Evolutionary conservation across 169 alveolate genomes (phyloP).

Genomic region (Eimeria acervulina): DNA sequence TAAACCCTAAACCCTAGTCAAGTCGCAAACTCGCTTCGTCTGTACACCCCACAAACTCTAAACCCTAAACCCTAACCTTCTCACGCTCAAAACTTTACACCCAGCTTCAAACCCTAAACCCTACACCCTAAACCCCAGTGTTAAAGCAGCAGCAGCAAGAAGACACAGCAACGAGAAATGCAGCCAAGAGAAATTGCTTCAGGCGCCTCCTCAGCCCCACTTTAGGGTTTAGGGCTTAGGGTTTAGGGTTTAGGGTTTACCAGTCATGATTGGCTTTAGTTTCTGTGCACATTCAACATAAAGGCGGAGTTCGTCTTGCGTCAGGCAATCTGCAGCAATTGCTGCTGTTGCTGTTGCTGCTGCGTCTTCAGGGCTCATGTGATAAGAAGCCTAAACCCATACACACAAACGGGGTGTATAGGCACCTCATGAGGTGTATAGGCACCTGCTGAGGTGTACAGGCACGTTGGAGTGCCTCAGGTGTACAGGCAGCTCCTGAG

Average conservation of each 20-base stretch:
- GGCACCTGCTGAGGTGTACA: no score
- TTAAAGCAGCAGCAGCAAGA: no score
- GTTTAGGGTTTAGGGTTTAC: constrained; percentile 55
- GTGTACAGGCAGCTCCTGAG: no score
- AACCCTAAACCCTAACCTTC: no score
- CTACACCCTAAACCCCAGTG: not conserved
- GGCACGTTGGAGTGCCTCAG: no score
- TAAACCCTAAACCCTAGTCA: not conserved
- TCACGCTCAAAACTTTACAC: no score
- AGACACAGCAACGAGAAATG: not conserved
- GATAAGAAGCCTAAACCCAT: constrained; percentile 69
- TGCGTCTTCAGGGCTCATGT: constrained; percentile 29
- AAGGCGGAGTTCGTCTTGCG: constrained; percentile 74
- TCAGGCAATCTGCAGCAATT: constrained; percentile 9
- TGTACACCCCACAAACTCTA: no score
- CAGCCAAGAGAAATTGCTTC: not conserved
- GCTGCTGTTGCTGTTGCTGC: no score
- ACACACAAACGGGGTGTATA: no score
- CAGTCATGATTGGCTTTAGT: constrained; percentile 77
- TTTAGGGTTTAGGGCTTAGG: not conserved
- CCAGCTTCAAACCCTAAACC: not conserved
- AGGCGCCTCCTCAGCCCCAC: not conserved
- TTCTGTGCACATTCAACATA: constrained; percentile 78
- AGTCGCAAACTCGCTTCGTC: no score
- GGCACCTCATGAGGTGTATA: no score